Evolutionary conservation across 2,329 filamentous ascomycete species (phyloP).

Genomic region (Bimuria novae-zelandiae): DNA sequence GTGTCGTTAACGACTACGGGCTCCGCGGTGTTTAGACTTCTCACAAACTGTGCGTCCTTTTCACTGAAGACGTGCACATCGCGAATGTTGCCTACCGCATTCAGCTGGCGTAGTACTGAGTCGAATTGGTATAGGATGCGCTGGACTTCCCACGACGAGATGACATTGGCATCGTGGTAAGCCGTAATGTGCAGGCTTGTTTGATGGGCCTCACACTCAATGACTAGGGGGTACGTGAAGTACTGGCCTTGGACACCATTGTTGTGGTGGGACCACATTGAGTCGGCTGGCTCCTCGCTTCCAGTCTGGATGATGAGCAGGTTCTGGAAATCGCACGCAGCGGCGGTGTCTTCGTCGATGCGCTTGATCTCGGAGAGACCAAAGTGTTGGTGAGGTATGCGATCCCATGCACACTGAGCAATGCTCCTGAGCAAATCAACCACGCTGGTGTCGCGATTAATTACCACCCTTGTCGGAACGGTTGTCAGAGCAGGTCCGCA

Average conservation of each 20-base stretch:
- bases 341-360: slow-evolving; percentile 57
- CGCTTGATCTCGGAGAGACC: slow-evolving; percentile 46
- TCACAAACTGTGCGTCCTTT: slow-evolving; percentile 30
- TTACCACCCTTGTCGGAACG: slow-evolving; percentile 42
- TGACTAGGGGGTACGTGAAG: slow-evolving; percentile 41
- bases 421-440: slow-evolving; percentile 28
- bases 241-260: slow-evolving; percentile 35
- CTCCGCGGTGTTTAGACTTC: slow-evolving; percentile 28
- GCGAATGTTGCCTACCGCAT: slow-evolving; percentile 23
- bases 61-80: slow-evolving; percentile 34
- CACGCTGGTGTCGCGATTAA: slow-evolving; percentile 32
- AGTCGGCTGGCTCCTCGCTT: slow-evolving; percentile 25
- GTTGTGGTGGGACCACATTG: slow-evolving; percentile 35
- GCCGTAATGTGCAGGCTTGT: slow-evolving; percentile 27
- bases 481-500: slow-evolving; percentile 48
- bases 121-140: slow-evolving; percentile 38
- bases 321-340: slow-evolving; percentile 62
- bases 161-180: slow-evolving; percentile 34
- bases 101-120: slow-evolving; percentile 32
- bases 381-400: slow-evolving; percentile 45
- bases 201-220: slow-evolving; percentile 33
- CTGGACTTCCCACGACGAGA: slow-evolving; percentile 35
- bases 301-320: slow-evolving; percentile 58
- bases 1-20: slow-evolving; percentile 30
- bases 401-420: slow-evolving; percentile 25